Base-by-base conservation (phyloP, 345 rosid genomes). In the Firmiana major region DNA sequence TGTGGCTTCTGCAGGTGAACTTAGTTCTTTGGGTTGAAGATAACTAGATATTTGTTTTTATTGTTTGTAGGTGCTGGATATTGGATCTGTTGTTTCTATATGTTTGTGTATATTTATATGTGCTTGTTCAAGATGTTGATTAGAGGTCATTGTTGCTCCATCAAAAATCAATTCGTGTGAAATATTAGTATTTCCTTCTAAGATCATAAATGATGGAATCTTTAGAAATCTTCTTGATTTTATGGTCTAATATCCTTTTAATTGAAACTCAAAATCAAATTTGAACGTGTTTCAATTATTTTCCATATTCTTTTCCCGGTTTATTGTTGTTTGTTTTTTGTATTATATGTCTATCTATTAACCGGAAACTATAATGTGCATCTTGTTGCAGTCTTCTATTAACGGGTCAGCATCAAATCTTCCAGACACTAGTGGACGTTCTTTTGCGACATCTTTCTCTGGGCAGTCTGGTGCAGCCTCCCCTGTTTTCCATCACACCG, bases 401-500 rank as follows among this genome's bases (percentile, higher is more conserved):
- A 91, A 90, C 42, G 92, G 97, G 70, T 90, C 97, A 43, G 90
- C 94, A 46, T 90, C 99, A 21, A 96, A 92, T 89, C 87, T 93
- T 81, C 94, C 88, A 75, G 99, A 96, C 66, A 85, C 87, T 5
- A 86, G 91, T 0, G 98, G 89, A 55, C 89, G 97, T 68, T 90
- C 97, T 74, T 96, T 91, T 83, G 59, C 92, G 6, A 54, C 94
- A 81, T 96, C 98, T 63, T 96, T 91, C 86, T 91, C 99, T 74
- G 94, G 93, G 77, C 99, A 92, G 81, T 90, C 97, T 83, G 99
- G 98, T 79, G 96, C 89, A 6, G 95, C 91, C 3, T 93, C 97
- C 57, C 95, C 98, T 62, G 87, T 86, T 84, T 91, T 84, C 78
- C 96, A 88, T 89, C 95, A 91, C 78, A 76, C 79, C 31, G 97